Base-by-base conservation (phyloP, 225 moss, liverwort and hornwort genomes). In the Takakia lepidozioides region DNA sequence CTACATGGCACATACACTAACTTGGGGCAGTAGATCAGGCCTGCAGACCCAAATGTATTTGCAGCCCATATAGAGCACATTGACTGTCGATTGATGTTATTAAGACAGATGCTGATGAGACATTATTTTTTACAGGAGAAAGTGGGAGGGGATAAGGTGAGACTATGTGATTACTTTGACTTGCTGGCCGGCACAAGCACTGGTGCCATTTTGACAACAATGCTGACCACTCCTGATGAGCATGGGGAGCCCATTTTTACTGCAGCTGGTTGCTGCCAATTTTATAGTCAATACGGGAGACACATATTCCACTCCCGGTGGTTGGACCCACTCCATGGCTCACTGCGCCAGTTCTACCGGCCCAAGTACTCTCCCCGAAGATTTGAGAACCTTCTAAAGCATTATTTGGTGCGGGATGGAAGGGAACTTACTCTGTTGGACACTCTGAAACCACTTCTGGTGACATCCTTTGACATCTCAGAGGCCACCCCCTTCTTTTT, bases 381-480 rank as follows among this genome's bases (percentile, higher is more conserved):
- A 35, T 77, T 89, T 20, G 93, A 93, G 69, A 77, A 63, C 35
- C 56, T 93, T 54, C 52, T 93, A 58, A 89, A 86, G 58, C 55
- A 57, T 7, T 82, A 86, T 27, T 86, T 84, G 7, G 29, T 86
- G 11, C 65, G 74, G 51, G 53, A 86, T 43, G 93, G 93, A 45
- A 82, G 34, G 27, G 74, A 57, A n/a, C 84, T 93, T 25, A 93
- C 93, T 0, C 74, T 93, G 86, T 52, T 81, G 0, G 89, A 93
- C 25, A 68, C 86, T 30, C 52, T 93, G 16, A 89, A 60, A 65
- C 93, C 93, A 3, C 72, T 89, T 60, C 25, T 93, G 3, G 78
- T 93, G 4, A 89, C 93, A 20, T 93, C 89, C 22, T 93, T 93
- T 50, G 93, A 93, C 60, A 80, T 93, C 43, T 86, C 86, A 0